Evolutionary conservation across 345 rosid species (phyloP).

Genomic region (Isatis tinctoria): DNA sequence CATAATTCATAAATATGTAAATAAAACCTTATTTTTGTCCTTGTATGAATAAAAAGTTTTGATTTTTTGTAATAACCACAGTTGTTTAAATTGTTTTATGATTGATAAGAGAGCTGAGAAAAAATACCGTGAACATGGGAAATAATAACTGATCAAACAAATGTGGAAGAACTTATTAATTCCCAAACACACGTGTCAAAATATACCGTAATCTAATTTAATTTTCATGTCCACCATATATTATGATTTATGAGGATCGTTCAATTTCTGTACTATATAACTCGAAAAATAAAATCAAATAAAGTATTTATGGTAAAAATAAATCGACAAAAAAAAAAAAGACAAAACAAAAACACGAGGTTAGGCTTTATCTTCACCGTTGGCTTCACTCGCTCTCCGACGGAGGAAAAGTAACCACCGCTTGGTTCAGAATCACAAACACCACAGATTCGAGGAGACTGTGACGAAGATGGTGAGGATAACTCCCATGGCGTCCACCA

Average conservation of each 20-base stretch:
- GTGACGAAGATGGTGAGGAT: conserved; percentile 54
- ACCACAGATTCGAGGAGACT: background rate
- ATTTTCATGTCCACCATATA: background rate
- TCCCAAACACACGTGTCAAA: background rate
- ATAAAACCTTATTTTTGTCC: background rate
- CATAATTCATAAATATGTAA: conserved; percentile 7
- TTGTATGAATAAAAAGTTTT: background rate
- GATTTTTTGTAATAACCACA: background rate
- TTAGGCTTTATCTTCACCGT: conserved; percentile 12
- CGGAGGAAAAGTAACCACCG: conserved; percentile 11
- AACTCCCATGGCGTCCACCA: conserved; percentile 73
- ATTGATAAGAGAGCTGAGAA: background rate
- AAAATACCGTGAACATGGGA: background rate
- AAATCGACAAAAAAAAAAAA: background rate
- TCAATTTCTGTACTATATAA: background rate
- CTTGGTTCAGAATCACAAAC: background rate
- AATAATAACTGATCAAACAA: background rate
- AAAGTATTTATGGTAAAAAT: no score
- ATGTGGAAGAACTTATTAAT: background rate
- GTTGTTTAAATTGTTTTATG: background rate
- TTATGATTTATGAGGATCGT: background rate
- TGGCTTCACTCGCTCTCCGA: conserved; percentile 16
- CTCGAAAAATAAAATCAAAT: no score
- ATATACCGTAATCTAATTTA: background rate
- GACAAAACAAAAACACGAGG: background rate